Base-by-base conservation (phyloP, 768 basidiomycete genomes). In the Boletus rubropictus region DNA sequence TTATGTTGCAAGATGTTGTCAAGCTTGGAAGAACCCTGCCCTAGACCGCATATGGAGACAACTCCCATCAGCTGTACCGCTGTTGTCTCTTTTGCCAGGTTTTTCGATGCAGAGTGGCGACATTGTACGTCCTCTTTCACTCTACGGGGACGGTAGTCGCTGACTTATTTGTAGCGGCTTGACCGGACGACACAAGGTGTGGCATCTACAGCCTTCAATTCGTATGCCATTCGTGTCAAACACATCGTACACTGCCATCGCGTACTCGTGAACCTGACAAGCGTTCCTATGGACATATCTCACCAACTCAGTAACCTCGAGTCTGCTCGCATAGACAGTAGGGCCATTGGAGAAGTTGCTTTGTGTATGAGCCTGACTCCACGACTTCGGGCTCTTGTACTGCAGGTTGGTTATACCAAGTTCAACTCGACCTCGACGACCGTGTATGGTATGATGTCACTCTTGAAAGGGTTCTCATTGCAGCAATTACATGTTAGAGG, bases 11-110 rank as follows among this genome's bases (percentile, higher is more conserved):
- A 68, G 69, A 47, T 69, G 62, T 32, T 79, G 75, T 55, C 65
- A 53, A 57, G 63, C 74, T 22, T 79, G 76, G 76, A 70, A 63
- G 37, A 70, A 72, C 27, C 76, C 76, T 25, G 74, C 77, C 14
- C 49, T 78, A 14, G 75, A 79, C 56, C 54, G 62, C 25, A 48
- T 77, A 14, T 80, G 77, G 77, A 54, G 61, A 47, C 64, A 63
- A 27, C 57, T 79, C 20, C 53, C 66, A 22, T 75, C 73, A 20
- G 58, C 72, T 14, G 52, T 52, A 17, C 76, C 76, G 27, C 55
- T 78, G 28, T 54, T 78, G 5, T 54, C 64, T 35, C 62, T 79
- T 36, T 48, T 63, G 20, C 62, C 62, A 18, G 48, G 49, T 7
- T 56, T 51, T 31, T 61, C 39, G 2, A 32, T 52, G 27, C 42